Base-by-base conservation (phyloP, 2,329 filamentous ascomycete species). In the Sporothrix schenckii region DNA sequence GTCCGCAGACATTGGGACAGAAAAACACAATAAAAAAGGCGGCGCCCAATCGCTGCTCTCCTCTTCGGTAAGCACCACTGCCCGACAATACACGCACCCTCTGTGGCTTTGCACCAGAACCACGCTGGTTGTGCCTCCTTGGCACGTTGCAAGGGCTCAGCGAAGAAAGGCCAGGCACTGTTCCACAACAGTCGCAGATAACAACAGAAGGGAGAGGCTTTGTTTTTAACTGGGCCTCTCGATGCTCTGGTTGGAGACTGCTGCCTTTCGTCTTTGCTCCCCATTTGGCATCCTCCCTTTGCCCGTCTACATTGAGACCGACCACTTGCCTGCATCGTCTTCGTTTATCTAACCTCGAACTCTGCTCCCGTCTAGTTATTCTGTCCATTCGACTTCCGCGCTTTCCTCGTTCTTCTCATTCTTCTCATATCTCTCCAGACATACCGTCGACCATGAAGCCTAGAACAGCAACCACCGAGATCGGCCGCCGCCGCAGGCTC, bases 381-480 rank as follows among this genome's bases (percentile, higher is more conserved):
- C 7, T 44, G 11, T 24, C 10, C 5, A 7, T 24, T n/a, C 44
- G 24, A 61, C 56, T 24, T n/a, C 19, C 34, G 1, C 56, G 2
- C 14, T 16, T 6, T 24, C 56, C 16, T 16, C 34, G 1, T 24
- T 50, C 41, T 13, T 30, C 61, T 65, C 27, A 2, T 24, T 24
- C 24, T n/a, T n/a, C n/a, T n/a, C n/a, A 1, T 6, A 9, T 19
- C 49, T n/a, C 11, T 21, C 56, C 19, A 4, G 34, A 30, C 9
- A 16, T 19, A 41, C 49, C 49, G 16, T n/a, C 58, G 2, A 58
- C 47, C 19, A 66, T 52, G 44, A 52, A 21, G 63, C 41, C 63
- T 53, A 66, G 63, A 27, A 39, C 63, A 41, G 30, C 63, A 13
- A 52, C 63, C 19, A 66, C 27, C 27, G 63, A 66, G 47, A 52